A percentile compares a stretch with the other conserved stretches of the same genome.
These are phyloP conservation scores for Teratosphaeria zuluensis DNA, from an alignment of 2,329 filamentous ascomycete species.

Conservation along the genomic window DNA sequence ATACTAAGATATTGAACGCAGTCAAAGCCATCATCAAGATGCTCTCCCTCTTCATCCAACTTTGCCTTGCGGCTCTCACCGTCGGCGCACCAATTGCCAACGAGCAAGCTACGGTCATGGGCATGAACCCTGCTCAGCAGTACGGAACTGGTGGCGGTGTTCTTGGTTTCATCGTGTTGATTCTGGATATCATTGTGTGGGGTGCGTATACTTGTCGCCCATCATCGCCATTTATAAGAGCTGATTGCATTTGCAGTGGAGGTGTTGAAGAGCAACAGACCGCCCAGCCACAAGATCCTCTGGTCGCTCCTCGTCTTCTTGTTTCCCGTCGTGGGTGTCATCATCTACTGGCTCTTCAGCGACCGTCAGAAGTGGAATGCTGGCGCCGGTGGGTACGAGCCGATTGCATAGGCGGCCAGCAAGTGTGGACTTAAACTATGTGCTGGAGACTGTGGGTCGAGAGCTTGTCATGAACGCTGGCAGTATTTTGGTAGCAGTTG, in stretches of 20 bases:
- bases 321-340: constrained; percentile 50
- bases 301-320: constrained; percentile 54
- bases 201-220: constrained; percentile 34
- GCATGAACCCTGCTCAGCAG: constrained; percentile 39
- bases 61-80: constrained; percentile 42
- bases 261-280: constrained; percentile 54
- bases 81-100: constrained; percentile 33
- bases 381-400: constrained; percentile 46
- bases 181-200: constrained; percentile 54
- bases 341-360: constrained; percentile 56
- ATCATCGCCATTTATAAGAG: not conserved
- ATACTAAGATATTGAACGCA: not conserved
- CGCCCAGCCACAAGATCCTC: constrained; percentile 47
- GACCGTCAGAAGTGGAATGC: constrained; percentile 49
- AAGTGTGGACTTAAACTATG: not conserved
- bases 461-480: not conserved
- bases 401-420: constrained; percentile 24
- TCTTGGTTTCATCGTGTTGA: constrained; percentile 50
- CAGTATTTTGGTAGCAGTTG: not conserved
- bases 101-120: constrained; percentile 27
- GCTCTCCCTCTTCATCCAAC: constrained; percentile 42
- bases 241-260: constrained; percentile 41
- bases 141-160: constrained; percentile 54
- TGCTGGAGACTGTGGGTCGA: not conserved
- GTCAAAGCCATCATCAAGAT: not conserved